phyloP scores from a whole-genome alignment of 1,139 yeast genomes.

The Geotrichum europaeum region DNA sequence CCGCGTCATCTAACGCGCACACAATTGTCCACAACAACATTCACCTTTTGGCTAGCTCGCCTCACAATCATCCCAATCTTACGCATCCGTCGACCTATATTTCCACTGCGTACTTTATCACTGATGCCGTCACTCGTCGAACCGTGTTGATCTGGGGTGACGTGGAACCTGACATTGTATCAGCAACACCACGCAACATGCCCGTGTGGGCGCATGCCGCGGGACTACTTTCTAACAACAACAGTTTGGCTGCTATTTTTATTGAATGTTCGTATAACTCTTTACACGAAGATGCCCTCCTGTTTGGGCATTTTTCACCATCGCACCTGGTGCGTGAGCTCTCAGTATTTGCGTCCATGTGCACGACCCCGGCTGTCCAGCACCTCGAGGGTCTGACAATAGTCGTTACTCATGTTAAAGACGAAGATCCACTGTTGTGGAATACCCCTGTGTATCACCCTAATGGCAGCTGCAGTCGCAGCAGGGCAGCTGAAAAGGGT shows the following conservation, averaged over 20 bases:
- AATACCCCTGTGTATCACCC: conserved; percentile 3
- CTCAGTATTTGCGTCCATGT: conserved; percentile 8
- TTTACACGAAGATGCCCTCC: conserved; percentile 40
- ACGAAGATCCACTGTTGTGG: conserved; percentile 27
- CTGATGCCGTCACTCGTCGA: conserved; percentile 34
- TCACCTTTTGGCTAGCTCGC: conserved; percentile 2
- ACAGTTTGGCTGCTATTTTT: conserved; percentile 48
- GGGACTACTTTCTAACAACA: conserved; percentile 38
- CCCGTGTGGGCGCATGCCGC: conserved; percentile 56
- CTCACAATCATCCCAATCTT: conserved; percentile 24
- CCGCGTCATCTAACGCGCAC: not conserved
- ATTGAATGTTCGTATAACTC: conserved; percentile 71
- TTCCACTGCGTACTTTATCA: conserved; percentile 50
- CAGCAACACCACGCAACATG: conserved; percentile 41
- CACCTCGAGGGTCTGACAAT: conserved; percentile 45
- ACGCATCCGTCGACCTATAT: conserved; percentile 30
- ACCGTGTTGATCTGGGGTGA: conserved; percentile 68
- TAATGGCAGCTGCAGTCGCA: not conserved
- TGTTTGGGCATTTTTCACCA: conserved; percentile 82
- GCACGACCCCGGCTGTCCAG: conserved; percentile 4
- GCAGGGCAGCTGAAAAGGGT: not conserved
- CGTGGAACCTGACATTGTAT: conserved; percentile 59
- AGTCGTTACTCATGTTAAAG: conserved; percentile 70
- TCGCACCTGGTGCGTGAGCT: conserved; percentile 54
- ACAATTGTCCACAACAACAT: conserved; percentile 8